Evolutionary conservation across 2,329 filamentous ascomycete species (phyloP).

Genomic region (Raffaelea deltoideospora): DNA sequence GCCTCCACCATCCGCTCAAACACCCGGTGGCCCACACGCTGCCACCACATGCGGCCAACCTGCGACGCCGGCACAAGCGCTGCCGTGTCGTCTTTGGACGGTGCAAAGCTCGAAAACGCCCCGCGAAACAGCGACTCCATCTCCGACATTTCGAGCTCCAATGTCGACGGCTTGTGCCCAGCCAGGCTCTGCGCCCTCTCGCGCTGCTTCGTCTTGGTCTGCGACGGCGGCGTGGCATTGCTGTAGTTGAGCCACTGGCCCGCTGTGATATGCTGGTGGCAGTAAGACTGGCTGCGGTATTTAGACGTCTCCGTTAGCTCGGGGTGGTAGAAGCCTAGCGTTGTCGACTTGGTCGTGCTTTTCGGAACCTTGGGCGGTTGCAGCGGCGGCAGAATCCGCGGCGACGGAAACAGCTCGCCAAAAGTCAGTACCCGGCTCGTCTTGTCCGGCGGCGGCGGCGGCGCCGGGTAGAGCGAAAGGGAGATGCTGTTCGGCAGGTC

Average conservation of each 20-base stretch:
- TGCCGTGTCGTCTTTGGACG: constrained; percentile 56
- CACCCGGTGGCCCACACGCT: constrained; percentile 48
- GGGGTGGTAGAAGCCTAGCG: constrained; percentile 21
- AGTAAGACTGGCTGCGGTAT: constrained; percentile 44
- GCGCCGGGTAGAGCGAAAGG: constrained; percentile 45
- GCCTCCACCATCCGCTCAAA: constrained; percentile 50
- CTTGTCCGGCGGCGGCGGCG: constrained; percentile 25
- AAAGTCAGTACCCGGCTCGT: constrained; percentile 43
- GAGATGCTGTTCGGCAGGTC: constrained; percentile 37
- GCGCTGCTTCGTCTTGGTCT: constrained; percentile 47
- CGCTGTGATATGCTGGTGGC: constrained; percentile 46
- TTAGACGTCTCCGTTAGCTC: constrained; percentile 34
- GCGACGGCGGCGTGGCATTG: constrained; percentile 42
- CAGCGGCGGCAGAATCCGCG: constrained; percentile 47
- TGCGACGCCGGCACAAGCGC: constrained; percentile 54
- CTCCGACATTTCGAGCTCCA: constrained; percentile 45
- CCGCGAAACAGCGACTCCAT: constrained; percentile 62
- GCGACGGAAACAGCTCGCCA: constrained; percentile 59
- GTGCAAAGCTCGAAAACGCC: constrained; percentile 69
- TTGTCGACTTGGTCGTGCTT: constrained; percentile 45
- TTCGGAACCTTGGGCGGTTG: constrained; percentile 60
- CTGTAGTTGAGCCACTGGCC: constrained; percentile 59
- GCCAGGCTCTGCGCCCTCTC: constrained; percentile 56
- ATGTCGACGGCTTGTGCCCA: constrained; percentile 39
- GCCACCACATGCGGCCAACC: constrained; percentile 63